Base-by-base conservation (phyloP, 331 rosid genomes). In the Stylosanthes scabra region DNA sequence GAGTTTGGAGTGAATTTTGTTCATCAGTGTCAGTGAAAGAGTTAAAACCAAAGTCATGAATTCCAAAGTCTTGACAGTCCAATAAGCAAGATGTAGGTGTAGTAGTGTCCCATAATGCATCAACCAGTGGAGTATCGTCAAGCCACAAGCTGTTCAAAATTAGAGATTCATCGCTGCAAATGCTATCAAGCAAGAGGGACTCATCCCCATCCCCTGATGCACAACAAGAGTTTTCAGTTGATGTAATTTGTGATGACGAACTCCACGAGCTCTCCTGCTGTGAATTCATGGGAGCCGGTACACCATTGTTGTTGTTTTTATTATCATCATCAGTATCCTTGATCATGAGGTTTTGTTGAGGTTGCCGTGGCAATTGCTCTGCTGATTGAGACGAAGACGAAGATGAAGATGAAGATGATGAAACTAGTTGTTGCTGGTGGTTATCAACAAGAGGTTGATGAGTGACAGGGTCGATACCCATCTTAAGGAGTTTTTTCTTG, bases 401-500 rank as follows among this genome's bases (percentile, higher is more conserved):
- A 78, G 78, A 55, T 58, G 87, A 56, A 13, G 81, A 51, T 78
- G 82, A n/a, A 78, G 58, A 9, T 34, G 86, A 71, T 68, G 68
- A 10, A 8, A 68, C 56, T 34, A 34, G 39, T 0, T 34, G 39
- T 62, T 82, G 83, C 61, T 93, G n/a, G n/a, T n/a, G n/a, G n/a
- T n/a, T 86, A 44, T 71, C 74, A 40, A 91, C 74, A 40, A 91
- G 85, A 39, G 94, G 91, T 65, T 89, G 89, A 59, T 93, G 98
- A 11, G 98, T 91, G 20, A 88, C 92, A 1, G 97, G 97, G 88
- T 93, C 96, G 40, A 93, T 88, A 3, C 98, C 98, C 96, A 93
- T 91, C 82, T 85, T 89, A 9, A 91, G 83, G 28, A 93, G 91
- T 58, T 91, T 93, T 77, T 93, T 93, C 95, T 93, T 93, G 71